A percentile compares a stretch with the other conserved stretches of the same genome.
Conservation (phyloP, 2,329 filamentous ascomycete species). For the Botrytis fragariae region DNA sequence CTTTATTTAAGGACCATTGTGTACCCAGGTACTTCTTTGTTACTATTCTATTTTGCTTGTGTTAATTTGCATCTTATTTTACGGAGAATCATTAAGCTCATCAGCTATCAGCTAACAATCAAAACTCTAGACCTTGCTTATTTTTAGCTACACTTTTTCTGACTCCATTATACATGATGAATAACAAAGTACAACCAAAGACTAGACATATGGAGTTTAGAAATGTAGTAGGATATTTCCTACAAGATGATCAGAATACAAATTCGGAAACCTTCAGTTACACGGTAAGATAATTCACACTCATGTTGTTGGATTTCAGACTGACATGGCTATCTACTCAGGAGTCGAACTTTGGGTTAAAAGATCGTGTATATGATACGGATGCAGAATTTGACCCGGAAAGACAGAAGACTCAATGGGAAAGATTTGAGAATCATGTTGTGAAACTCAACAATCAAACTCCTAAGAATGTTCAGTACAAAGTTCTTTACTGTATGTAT, state of each 20-base stretch:
- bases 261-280: slow-evolving; percentile 61
- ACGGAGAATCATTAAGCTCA: not conserved
- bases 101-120: not conserved
- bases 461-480: slow-evolving; percentile 53
- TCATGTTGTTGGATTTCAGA: slow-evolving; percentile 39
- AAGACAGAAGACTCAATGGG: slow-evolving; percentile 56
- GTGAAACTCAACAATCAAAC: slow-evolving; percentile 50
- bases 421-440: slow-evolving; percentile 61
- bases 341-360: slow-evolving; percentile 65
- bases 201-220: slow-evolving; percentile 47
- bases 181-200: slow-evolving; percentile 23
- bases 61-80: no score
- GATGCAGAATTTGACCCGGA: slow-evolving; percentile 46
- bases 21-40: not conserved
- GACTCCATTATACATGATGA: slow-evolving; percentile 32
- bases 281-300: slow-evolving; percentile 59
- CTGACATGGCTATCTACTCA: slow-evolving; percentile 35
- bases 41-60: not conserved
- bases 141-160: slow-evolving; percentile 31
- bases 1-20: not conserved
- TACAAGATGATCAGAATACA: slow-evolving; percentile 60
- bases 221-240: slow-evolving; percentile 60
- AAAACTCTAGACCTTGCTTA: slow-evolving; percentile 28
- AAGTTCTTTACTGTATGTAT: slow-evolving; percentile 54
- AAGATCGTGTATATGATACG: slow-evolving; percentile 56